These are phyloP conservation scores for Stachybotrys elegans DNA, from an alignment of 2,329 filamentous ascomycete genomes.

Conservation along the genomic window DNA sequence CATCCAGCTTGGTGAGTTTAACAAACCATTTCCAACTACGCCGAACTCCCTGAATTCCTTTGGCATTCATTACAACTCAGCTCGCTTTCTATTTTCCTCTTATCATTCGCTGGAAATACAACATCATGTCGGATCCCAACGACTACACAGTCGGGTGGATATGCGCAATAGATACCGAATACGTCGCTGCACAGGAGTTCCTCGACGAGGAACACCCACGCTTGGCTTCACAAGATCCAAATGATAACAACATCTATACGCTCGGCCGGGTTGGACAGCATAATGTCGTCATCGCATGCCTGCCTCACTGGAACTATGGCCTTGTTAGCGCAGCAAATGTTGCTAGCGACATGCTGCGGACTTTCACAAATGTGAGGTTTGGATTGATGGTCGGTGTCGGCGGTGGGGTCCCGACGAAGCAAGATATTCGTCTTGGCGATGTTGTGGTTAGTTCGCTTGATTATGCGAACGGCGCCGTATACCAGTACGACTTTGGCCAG, in stretches of 20 bases:
- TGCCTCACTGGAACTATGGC: slow-evolving; percentile 11
- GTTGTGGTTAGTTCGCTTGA: background rate
- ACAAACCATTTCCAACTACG: too few species aligned
- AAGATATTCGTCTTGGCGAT: slow-evolving; percentile 17
- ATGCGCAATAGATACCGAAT: background rate
- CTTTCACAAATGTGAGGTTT: slow-evolving; percentile 7
- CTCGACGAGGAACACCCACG: background rate
- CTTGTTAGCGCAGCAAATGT: slow-evolving; percentile 10
- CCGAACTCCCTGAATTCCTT: too few species aligned
- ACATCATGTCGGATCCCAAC: too few species aligned
- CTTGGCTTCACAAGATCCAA: background rate
- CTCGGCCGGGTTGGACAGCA: slow-evolving; percentile 9
- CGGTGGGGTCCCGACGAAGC: slow-evolving; percentile 10
- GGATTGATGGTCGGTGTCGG: slow-evolving; percentile 14
- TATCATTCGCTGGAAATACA: too few species aligned
- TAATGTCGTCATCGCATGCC: slow-evolving; percentile 11
- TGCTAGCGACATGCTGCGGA: slow-evolving; percentile 6
- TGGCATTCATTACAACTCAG: too few species aligned
- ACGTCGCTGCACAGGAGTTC: background rate
- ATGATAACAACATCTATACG: slow-evolving; percentile 11
- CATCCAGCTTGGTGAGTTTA: too few species aligned
- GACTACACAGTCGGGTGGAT: background rate
- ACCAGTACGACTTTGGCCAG: slow-evolving; percentile 1
- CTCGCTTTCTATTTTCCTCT: too few species aligned
- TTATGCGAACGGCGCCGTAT: too few species aligned